These are phyloP conservation scores for Lunasporangiospora selenospora DNA, from an alignment of 192 early-diverging fungal species.

Conservation along the genomic window DNA sequence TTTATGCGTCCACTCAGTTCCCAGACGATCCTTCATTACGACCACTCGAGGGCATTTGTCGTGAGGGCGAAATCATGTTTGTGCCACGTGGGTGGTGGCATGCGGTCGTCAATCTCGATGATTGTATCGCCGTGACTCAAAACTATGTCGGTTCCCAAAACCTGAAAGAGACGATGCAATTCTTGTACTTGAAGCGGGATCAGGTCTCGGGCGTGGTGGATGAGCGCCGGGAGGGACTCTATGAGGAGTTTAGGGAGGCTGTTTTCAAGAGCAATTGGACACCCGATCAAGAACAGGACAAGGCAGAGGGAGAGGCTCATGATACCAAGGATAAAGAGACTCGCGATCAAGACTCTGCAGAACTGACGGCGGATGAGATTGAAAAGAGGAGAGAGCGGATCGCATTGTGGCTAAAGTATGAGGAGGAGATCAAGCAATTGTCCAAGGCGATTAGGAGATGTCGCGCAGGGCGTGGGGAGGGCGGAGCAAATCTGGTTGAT, in stretches of 20 bases:
- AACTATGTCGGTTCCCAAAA: constrained; percentile 73
- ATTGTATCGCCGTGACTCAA: constrained; percentile 74
- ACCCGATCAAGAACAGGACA: neutral
- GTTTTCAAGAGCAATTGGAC: constrained; percentile 41
- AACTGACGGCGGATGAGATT: constrained; percentile 9
- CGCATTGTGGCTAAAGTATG: constrained; percentile 24
- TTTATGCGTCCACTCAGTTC: constrained; percentile 58
- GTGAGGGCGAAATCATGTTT: constrained; percentile 73
- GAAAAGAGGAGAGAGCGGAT: constrained; percentile 10
- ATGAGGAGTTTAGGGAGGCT: constrained; percentile 54
- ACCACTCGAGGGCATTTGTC: constrained; percentile 67
- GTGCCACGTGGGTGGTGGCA: constrained; percentile 82
- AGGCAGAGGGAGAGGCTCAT: neutral
- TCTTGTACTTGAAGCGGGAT: constrained; percentile 42
- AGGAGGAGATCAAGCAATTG: constrained; percentile 21
- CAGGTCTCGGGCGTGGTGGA: constrained; percentile 46
- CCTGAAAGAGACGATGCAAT: constrained; percentile 52
- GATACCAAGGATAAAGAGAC: neutral
- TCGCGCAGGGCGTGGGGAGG: too few relatives aligned
- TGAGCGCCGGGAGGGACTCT: constrained; percentile 43
- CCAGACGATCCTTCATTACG: constrained; percentile 36
- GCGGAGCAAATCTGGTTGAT: neutral
- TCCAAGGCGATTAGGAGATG: constrained; percentile 10
- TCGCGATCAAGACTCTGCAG: neutral
- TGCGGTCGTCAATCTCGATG: constrained; percentile 73